Evolutionary conservation across 352 stramenopile genomes (phyloP), one percentile per base, ranked within the genome.

Genomic region (Globisporangium polare): DNA sequence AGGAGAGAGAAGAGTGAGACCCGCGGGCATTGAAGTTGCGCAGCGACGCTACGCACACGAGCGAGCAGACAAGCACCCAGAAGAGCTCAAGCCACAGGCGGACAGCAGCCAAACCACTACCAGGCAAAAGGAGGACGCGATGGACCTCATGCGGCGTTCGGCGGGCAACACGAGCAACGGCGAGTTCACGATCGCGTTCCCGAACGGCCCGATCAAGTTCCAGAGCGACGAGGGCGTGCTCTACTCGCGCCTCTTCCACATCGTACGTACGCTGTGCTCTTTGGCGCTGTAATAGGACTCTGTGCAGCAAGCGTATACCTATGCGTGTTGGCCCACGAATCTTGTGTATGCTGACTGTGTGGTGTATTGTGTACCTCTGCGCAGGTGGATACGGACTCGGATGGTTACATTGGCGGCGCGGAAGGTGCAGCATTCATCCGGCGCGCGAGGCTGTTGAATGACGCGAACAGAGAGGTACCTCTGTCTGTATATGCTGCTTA

Each of bases 141-240:
- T 66, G 60, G 60, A 66, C 43, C 52, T 66, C 13, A 67, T 67
- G 62, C 62, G 62, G 20, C 53, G 55, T 41, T 63, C 55, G n/a
- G 55, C 62, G 26, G 53, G 59, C 53, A 63, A 51, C 57, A 63
- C 69, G 51, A 71, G 76, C 50, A 57, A 54, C 22, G 76, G 74
- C 42, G 86, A 93, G 63, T 95, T 95, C 66, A 74, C 72, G 22
- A 89, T 95, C 72, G 66, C 73, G 46, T 95, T 93, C 65, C 73
- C 85, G 42, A 90, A 89, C 57, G 86, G 86, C 24, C 80, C 82
- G n/a, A 95, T 95, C 68, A 91, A 87, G 68, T 95, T 95, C 62
- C 70, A 76, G 17, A 89, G 74, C 56, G 83, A 90, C 53, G 86
- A 95, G 65, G 86, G 86, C 53, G 80, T 88, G 35, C 69, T 95